These are phyloP conservation scores for Uncinocarpus reesii DNA, from an alignment of 2,329 filamentous ascomycete species.

Conservation along the genomic window DNA sequence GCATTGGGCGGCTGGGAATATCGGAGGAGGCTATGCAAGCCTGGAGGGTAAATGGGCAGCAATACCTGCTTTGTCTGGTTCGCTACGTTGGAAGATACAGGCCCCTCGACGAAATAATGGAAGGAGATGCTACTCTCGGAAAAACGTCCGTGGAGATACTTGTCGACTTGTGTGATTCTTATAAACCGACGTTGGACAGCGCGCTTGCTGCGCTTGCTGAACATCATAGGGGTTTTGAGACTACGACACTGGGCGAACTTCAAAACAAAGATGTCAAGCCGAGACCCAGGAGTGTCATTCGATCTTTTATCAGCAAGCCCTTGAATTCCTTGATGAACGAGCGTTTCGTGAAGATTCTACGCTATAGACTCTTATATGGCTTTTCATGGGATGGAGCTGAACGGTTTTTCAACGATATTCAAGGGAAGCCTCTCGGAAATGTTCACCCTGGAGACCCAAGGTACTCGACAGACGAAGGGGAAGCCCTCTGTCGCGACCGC, in stretches of 20 bases:
- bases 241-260: background rate
- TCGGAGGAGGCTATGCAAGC: slow-evolving; percentile 64
- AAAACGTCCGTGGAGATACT: slow-evolving; percentile 46
- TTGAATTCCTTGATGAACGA: slow-evolving; percentile 58
- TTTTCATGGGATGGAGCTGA: slow-evolving; percentile 62
- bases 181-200: slow-evolving; percentile 56
- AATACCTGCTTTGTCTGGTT: slow-evolving; percentile 66
- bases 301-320: slow-evolving; percentile 60
- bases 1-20: slow-evolving; percentile 59
- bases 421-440: slow-evolving; percentile 26
- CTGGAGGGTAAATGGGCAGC: slow-evolving; percentile 57
- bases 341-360: slow-evolving; percentile 53
- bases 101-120: slow-evolving; percentile 45
- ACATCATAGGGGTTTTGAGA: slow-evolving; percentile 31
- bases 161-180: slow-evolving; percentile 58
- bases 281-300: slow-evolving; percentile 36
- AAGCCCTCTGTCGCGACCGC: slow-evolving; percentile 19
- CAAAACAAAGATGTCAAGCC: background rate
- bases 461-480: slow-evolving; percentile 21
- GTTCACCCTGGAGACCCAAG: slow-evolving; percentile 13
- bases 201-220: slow-evolving; percentile 35
- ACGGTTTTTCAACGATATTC: slow-evolving; percentile 42
- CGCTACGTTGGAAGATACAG: slow-evolving; percentile 54
- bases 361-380: slow-evolving; percentile 43
- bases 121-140: slow-evolving; percentile 29